These are phyloP conservation scores for Geum urbanum DNA, from an alignment of 306 rosid genomes.

Conservation along the genomic window DNA sequence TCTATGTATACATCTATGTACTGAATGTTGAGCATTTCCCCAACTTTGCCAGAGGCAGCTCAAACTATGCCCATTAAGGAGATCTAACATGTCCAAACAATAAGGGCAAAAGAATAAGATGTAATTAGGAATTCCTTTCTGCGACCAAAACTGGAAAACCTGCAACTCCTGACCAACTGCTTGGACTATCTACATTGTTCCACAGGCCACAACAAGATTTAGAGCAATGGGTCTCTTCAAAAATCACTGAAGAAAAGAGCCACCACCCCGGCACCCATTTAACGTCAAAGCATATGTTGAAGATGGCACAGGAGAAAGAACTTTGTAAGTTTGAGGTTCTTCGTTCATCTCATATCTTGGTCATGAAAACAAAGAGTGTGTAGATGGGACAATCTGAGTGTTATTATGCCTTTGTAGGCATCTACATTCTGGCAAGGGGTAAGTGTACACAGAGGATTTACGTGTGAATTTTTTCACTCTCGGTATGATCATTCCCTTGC, in stretches of 20 bases:
- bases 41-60: constrained; percentile 10
- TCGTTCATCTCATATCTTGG: constrained; percentile 22
- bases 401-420: constrained; percentile 60
- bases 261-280: constrained; percentile 12
- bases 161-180: constrained; percentile 20
- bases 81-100: constrained; percentile 23
- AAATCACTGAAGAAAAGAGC: constrained; percentile 26
- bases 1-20: not conserved
- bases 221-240: constrained; percentile 20
- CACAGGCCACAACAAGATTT: not conserved
- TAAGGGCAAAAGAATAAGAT: constrained; percentile 18
- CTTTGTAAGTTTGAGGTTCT: constrained; percentile 24
- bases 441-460: constrained; percentile 85
- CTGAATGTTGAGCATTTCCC: not conserved
- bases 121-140: constrained; percentile 17
- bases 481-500: constrained; percentile 85
- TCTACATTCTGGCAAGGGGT: constrained; percentile 93
- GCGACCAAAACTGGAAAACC: constrained; percentile 29
- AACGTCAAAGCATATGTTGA: not conserved
- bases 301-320: constrained; percentile 10
- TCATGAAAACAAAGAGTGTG: constrained; percentile 24
- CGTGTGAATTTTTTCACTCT: constrained; percentile 79
- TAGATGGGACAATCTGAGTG: constrained; percentile 29
- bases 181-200: constrained; percentile 5
- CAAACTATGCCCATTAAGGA: not conserved